Base-by-base conservation (phyloP, 345 rosid species). In the Geranium brycei region DNA sequence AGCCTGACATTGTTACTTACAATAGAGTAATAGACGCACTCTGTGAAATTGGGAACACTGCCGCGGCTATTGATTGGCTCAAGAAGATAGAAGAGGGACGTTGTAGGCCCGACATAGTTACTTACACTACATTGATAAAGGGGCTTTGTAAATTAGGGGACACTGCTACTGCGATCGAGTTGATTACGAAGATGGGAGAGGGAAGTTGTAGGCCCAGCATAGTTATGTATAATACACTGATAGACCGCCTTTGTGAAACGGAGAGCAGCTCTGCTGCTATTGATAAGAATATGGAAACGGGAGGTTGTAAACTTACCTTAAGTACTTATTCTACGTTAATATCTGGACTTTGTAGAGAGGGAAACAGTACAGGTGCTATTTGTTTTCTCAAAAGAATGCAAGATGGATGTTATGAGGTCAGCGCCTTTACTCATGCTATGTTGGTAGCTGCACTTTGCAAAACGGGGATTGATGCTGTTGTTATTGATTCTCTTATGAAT, bases 61-160 rank as follows among this genome's bases (percentile, higher is more conserved):
- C 78, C 19, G 89, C 87, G 75, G 91, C 96, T 56, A 83, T 79
- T 77, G 78, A 84, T 73, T 76, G 84, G 73, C 96, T 87, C 51
- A 69, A 78, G 31, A 96, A 87, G 80, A 92, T 89, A 96, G 86
- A 89, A 65, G 93, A 92, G 47, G 80, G 73, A 68, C 95, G 93
- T 63, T 85, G 86, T 76, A 66, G 64, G 72, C 95, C 89, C 0
- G 88, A 89, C 70, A 80, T 73, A 47, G 14, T 8, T 8, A 11
- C 53, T 47, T 47, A 47, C 15, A 47, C 12, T 47, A 13, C 53
- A 47, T 47, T 47, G 53, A 47, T 47, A 6, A 47, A 11, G 7
- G 53, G 12, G 53, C 53, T 47, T 47, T 47, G 53, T 47, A 13
- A 47, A 11, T 0, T 2, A 2, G 53, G 53, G 12, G 14, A 47